Evolutionary conservation across 345 rosid species (phyloP), one percentile per base, ranked within the genome.

Genomic region (Bruguiera gymnorhiza): DNA sequence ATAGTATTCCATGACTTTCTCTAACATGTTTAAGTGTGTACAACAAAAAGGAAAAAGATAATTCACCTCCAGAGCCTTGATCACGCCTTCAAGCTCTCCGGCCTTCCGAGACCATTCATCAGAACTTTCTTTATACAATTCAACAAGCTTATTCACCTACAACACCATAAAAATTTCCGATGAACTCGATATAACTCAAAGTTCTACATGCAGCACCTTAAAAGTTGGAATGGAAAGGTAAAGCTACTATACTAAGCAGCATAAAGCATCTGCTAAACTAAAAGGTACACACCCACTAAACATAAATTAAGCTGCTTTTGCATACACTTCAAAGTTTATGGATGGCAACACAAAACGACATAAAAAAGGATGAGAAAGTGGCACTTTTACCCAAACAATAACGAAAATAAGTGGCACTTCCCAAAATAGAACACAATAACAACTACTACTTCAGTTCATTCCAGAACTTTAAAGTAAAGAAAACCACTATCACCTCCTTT

Each of bases 51-150:
- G n/a, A 71, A 48, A 65, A 59, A 69, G 19, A 43, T 10, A 70
- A 64, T 84, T 76, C 78, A 95, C 99, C 78, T 95, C 97, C 50
- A 95, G 71, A 73, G 97, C 99, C 77, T 86, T 95, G 59, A 95
- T 83, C 55, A 89, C 97, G 63, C 99, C 99, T 82, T 95, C 99
- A 70, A 92, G 99, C 82, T 95, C 99, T 65, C 88, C 88, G 7
- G 97, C 93, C 88, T 92, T 92, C 72, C 80, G 80, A 57, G 97
- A 92, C 97, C 96, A 95, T 77, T 95, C 99, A 76, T 88, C 96
- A 0, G 92, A 92, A 73, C 93, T 86, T 85, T 95, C 97, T 79
- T 87, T 95, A 79, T 95, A 87, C 65, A 95, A 70, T 61, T 92
- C 96, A 70, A 85, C 93, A 70, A 95, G 99, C 81, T 86, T 92